Conservation (phyloP, 169 alveolate species). For the Ichthyophthirius multifiliis region DNA sequence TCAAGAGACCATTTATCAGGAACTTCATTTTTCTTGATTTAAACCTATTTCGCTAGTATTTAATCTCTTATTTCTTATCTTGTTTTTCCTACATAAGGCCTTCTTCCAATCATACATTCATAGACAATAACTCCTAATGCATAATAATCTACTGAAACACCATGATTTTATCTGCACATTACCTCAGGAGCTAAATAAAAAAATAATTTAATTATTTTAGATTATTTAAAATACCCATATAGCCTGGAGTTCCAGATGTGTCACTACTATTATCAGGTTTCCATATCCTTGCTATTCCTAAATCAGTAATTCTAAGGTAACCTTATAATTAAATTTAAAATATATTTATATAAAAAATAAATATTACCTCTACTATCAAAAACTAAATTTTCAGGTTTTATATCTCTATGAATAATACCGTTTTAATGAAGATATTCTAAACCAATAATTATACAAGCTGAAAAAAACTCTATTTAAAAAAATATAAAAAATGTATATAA, state of each 20-base stretch:
- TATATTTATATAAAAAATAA: neutral
- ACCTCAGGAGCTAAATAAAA: slow-evolving; percentile 62
- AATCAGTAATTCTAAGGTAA: slow-evolving; percentile 61
- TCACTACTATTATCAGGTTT: slow-evolving; percentile 68
- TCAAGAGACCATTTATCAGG: slow-evolving; percentile 71
- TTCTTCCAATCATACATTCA: slow-evolving; percentile 74
- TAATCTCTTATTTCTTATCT: slow-evolving; percentile 79
- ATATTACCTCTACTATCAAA: slow-evolving; percentile 55
- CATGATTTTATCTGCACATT: slow-evolving; percentile 77
- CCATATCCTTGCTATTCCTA: slow-evolving; percentile 79
- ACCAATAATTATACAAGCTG: slow-evolving; percentile 68
- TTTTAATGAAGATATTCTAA: slow-evolving; percentile 79
- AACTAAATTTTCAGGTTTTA: slow-evolving; percentile 84
- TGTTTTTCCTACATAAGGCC: slow-evolving; percentile 69
- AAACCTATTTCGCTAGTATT: slow-evolving; percentile 58
- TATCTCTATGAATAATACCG: slow-evolving; percentile 75
- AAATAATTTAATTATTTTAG: neutral
- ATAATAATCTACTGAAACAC: slow-evolving; percentile 79
- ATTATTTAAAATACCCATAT: slow-evolving; percentile 69
- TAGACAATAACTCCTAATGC: slow-evolving; percentile 80
- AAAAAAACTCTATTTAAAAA: slow-evolving; percentile 41
- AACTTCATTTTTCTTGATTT: slow-evolving; percentile 56
- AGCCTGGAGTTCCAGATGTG: slow-evolving; percentile 84
- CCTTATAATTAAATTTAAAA: slow-evolving; percentile 35
- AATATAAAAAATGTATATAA: neutral